Base-by-base conservation (phyloP, 768 basidiomycete species). In the Pleurotus djamor region DNA sequence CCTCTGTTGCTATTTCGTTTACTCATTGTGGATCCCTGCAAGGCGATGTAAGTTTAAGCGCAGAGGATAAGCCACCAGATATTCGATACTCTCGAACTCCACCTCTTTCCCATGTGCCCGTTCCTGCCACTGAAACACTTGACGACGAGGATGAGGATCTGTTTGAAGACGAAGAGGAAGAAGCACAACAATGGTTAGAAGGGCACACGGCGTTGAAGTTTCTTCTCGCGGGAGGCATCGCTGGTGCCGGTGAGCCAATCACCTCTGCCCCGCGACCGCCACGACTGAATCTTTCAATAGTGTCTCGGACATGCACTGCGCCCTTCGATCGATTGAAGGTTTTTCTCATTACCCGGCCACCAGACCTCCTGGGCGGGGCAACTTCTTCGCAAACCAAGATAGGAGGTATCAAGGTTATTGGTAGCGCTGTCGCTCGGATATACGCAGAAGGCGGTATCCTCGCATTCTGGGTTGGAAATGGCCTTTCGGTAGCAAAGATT, bases 391-490 rank as follows among this genome's bases (percentile, higher is more conserved):
- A 75, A 65, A 74, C 80, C 52, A 70, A 75, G 62, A 66, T 82
- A n/a, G 70, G 78, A 50, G 86, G 89, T 10, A 65, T 85, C 61
- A 85, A 79, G 62, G 81, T 89, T 33, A 86, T 99, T 17, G 77
- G 76, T 35, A 79, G 80, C 44, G 97, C 95, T 3, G 78, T 95
- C 34, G 76, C 78, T 35, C 85, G 89, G 51, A 92, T 99, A 66
- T 97, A 97, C 69, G 74, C 84, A 1, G 94, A 98, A 72, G 94
- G 94, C 35, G 95, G 95, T 5, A 74, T 97, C 13, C 79, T 88
- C 52, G 92, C 89, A 3, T 99, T 98, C 71, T 99, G 97, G 96
- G 94, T 95, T n/a, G 97, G 97, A 5, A 97, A 94, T 68, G 90
- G 88, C 37, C 79, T 99, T 57, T 98, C 96, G 50, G 91, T 98